phyloP scores from a whole-genome alignment of 139 green algal species.

The Trebouxia sp. region DNA sequence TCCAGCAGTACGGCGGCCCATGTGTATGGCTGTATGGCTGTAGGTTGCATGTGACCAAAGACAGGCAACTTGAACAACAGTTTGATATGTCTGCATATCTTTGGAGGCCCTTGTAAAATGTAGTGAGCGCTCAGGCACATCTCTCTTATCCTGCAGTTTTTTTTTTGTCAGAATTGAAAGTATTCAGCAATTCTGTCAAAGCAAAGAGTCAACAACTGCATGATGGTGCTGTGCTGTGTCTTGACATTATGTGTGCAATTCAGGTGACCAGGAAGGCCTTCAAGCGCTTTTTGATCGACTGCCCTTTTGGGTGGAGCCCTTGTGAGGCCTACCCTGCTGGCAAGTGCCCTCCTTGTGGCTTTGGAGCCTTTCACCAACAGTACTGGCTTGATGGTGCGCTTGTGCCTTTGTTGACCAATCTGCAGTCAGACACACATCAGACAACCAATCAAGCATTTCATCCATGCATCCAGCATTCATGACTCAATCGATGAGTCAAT shows the following conservation, averaged over 20 bases:
- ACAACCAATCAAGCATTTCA: too few relatives aligned
- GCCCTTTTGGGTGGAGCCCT: constrained; percentile 51
- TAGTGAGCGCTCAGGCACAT: neutral
- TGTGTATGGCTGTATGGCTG: too few relatives aligned
- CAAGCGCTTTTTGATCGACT: constrained; percentile 75
- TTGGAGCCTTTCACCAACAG: constrained; percentile 94
- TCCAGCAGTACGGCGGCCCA: too few relatives aligned
- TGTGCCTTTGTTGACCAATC: neutral
- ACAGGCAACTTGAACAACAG: too few relatives aligned
- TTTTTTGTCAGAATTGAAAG: neutral
- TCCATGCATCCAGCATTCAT: neutral
- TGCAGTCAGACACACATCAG: too few relatives aligned
- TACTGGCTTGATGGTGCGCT: constrained; percentile 87
- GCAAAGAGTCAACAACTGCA: neutral
- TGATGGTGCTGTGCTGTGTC: too few relatives aligned
- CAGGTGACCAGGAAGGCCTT: constrained; percentile 47
- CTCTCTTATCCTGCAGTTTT: neutral
- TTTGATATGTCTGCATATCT: too few relatives aligned
- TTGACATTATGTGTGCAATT: too few relatives aligned
- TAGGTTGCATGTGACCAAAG: too few relatives aligned
- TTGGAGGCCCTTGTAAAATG: too few relatives aligned
- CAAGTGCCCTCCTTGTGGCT: constrained; percentile 43
- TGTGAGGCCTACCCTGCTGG: constrained; percentile 29
- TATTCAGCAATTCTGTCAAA: neutral
- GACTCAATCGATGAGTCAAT: neutral